Base-by-base conservation (phyloP, 2,329 filamentous ascomycete species). In the Sclerotinia spermophila region DNA sequence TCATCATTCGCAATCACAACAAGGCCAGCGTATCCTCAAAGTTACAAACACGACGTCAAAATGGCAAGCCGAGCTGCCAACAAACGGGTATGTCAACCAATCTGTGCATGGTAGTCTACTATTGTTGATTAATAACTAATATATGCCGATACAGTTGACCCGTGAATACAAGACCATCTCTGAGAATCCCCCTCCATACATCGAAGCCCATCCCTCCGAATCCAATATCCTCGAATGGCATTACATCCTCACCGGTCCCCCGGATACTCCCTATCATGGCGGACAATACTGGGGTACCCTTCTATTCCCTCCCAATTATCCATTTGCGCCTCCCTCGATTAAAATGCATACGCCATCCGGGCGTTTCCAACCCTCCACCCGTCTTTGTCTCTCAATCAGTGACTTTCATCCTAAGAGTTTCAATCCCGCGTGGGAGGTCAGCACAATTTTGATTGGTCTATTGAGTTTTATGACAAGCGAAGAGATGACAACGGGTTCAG, bases 221-320 rank as follows among this genome's bases (percentile, higher is more conserved):
- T 87, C 88, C 56, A 97, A 97, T 81, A 97, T 97, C 75, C 87
- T 97, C 62, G 94, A 97, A 83, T 97, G 93, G 93, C 93, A 97
- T 83, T 97, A 96, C 83, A 92, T 97, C 79, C 92, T 98, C 75
- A 97, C 94, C 51, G 96, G 96, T 2, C 95, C 96, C 45, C 94
- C 96, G 72, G 89, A 94, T 72, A 99, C 96, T 0, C 95, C 96
- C 2, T 99, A 99, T 81, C 89, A 96, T 77, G 90, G 90, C 79
- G 96, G 96, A 60, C 96, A 99, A 81, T 99, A 98, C 84, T 99
- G 96, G 96, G 96, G 96, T 62, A 97, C 95, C 2, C 86, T 99
- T 66, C 90, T 96, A 75, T 99, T 99, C 81, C 96, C 96, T 24
- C 88, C 94, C 13, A 94, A 97, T 84, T 99, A 99, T 80, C 96